Conservation (phyloP, 495 filamentous ascomycete species). For the Aspergillus hancockii region DNA sequence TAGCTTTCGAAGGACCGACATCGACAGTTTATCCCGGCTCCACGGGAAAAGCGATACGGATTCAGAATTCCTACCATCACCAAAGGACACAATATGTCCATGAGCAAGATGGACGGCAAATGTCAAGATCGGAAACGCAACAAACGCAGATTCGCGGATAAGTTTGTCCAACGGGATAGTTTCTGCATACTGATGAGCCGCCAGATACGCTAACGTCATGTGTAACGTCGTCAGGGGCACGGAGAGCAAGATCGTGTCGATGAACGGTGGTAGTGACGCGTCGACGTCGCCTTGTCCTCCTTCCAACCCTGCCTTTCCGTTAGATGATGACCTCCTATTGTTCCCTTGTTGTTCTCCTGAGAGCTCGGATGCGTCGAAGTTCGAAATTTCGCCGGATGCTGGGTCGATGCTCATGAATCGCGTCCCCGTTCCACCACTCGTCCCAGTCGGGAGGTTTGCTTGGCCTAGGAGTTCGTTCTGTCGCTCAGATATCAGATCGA, state of each 20-base stretch:
- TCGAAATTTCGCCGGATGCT: conserved; percentile 33
- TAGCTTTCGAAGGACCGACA: conserved; percentile 35
- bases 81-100: conserved; percentile 43
- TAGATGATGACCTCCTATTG: not conserved
- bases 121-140: conserved; percentile 44
- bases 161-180: conserved; percentile 62
- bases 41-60: conserved; percentile 32
- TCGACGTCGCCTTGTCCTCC: conserved; percentile 22
- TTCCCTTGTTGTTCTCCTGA: not conserved
- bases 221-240: conserved; percentile 77
- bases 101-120: conserved; percentile 48
- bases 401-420: conserved; percentile 43
- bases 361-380: conserved; percentile 22
- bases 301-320: conserved; percentile 7
- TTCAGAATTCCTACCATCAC: conserved; percentile 10
- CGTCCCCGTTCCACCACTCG: conserved; percentile 22
- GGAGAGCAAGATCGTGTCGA: conserved; percentile 55
- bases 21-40: conserved; percentile 30
- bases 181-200: conserved; percentile 85
- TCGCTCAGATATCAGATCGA: conserved; percentile 52
- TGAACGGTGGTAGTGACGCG: conserved; percentile 37
- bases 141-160: conserved; percentile 38
- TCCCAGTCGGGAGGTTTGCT: conserved; percentile 5
- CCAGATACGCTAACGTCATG: conserved; percentile 85
- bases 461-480: conserved; percentile 37